These are phyloP conservation scores for Mortierella alpina DNA, from an alignment of 192 early-diverging fungal genomes.

Conservation along the genomic window DNA sequence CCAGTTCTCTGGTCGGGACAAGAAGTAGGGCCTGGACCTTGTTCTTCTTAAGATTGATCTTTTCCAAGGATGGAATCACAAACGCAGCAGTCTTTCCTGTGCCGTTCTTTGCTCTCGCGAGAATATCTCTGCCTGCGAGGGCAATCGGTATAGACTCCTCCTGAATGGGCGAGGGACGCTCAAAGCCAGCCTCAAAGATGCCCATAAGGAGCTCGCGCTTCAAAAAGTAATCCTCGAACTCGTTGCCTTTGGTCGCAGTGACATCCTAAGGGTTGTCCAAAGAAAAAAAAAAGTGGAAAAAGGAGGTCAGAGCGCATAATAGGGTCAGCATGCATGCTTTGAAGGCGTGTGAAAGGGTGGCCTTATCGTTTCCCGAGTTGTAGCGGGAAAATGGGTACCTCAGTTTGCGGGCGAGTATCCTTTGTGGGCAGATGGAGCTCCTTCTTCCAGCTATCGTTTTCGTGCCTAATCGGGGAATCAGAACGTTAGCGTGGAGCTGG, in stretches of 20 bases:
- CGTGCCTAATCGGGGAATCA: conserved; percentile 54
- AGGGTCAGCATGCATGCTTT: neutral
- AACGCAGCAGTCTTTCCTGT: conserved; percentile 99
- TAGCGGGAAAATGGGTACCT: conserved; percentile 49
- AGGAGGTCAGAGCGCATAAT: neutral
- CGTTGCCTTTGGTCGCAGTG: conserved; percentile 96
- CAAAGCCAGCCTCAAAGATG: conserved; percentile 97
- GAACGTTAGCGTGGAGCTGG: neutral
- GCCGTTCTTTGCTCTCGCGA: conserved; percentile 96
- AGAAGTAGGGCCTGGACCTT: conserved; percentile 94
- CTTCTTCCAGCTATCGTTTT: conserved; percentile 80
- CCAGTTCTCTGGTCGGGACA: conserved; percentile 95
- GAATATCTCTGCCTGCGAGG: conserved; percentile 91
- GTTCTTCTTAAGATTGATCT: conserved; percentile 76
- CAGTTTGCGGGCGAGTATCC: conserved; percentile 92
- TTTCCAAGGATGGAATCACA: conserved; percentile 96
- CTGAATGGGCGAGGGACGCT: conserved; percentile 95
- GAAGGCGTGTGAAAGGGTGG: neutral
- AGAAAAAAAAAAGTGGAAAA: neutral
- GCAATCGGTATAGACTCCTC: conserved; percentile 98
- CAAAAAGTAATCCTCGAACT: conserved; percentile 98
- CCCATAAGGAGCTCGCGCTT: conserved; percentile 97
- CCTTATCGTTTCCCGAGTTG: too few relatives aligned
- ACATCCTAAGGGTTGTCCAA: conserved; percentile 73
- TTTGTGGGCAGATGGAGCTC: conserved; percentile 79